Evolutionary conservation across 345 rosid species (phyloP), one percentile per base, ranked within the genome.

Genomic region (Aquilaria malaccensis): DNA sequence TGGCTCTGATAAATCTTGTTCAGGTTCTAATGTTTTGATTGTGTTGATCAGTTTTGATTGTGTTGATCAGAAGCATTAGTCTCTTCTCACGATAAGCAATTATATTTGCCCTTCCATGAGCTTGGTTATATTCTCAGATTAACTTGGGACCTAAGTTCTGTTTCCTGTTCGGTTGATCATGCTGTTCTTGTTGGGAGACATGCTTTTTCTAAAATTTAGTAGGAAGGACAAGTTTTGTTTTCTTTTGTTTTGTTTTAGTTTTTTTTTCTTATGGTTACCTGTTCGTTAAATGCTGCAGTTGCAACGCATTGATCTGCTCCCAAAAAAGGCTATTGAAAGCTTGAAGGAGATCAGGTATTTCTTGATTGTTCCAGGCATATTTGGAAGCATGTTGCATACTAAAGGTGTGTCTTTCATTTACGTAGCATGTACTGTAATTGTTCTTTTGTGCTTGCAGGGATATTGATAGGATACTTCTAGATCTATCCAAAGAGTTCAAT

Each of bases 1-100:
- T 94, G 85, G 79, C 89, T 30, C 68, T 94, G 67, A 72, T 94
- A 65, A 88, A 78, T 74, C 79, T 90, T 56, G 83, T 90, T 77
- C 96, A 94, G 99, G 99, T 94, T 77, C 51, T 33, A 61, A 41
- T 60, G 43, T 52, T 30, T 29, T 45, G 7, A 14, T n/a, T 31
- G 3, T 46, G 45, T 49, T 22, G 22, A 22, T 22, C 22, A 22
- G 22, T 22, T 22, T 22, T 22, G 22, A 22, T 22, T 22, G 22
- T 22, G 22, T 22, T 22, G 22, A 22, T 22, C 22, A 22, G 22
- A 22, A 22, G 22, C 22, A 22, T 22, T 0, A 22, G 22, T 22
- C 22, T 22, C 22, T 22, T 22, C 22, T 22, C 22, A 22, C 0
- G 22, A 22, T 22, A 22, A 22, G 22, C 22, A 22, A 22, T 22